Base-by-base conservation (phyloP, 2,329 filamentous ascomycete genomes). In the Aspergillus aculeatus region DNA sequence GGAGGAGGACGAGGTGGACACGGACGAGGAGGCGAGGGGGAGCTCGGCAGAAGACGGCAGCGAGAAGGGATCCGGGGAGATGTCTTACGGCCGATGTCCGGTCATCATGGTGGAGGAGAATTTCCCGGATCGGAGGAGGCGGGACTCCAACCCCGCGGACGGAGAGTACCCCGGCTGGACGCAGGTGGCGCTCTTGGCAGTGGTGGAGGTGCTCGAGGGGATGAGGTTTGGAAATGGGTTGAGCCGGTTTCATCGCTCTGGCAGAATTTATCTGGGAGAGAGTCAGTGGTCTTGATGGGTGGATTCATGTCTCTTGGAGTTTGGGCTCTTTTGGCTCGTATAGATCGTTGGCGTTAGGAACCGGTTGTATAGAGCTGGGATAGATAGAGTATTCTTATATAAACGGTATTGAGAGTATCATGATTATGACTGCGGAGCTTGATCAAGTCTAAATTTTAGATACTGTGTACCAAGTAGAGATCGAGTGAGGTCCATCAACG, bases 71-170 rank as follows among this genome's bases (percentile, higher is more conserved):
- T 65, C 60, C 16, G 54, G 51, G 21, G 59, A 63, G 35, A 47
- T 53, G 11, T 60, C 65, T 51, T 26, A 66, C 16, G 58, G 54
- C 3, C 31, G 49, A 24, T 67, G 66, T 56, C 69, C 64, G 53
- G 62, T 73, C 4, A 73, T 69, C 31, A 60, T 70, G 21, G 44
- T 73, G 23, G 71, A 73, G 60, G 68, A 72, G 47, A 71, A 71
- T 50, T 73, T 65, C 29, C 71, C 71, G 2, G 69, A 72, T 53
- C 47, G 58, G 21, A 52, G 60, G 16, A 60, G 66, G 38, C 60
- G 50, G 4, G 61, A 67, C 26, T 57, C 54, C 35, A 63, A 44
- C 58, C 64, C 64, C 4, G 47, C 50, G 6, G 38, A 49, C 10
- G 67, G 58, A 2, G 47, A 35, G 12, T 71, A 70, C 63, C 61